Evolutionary conservation across 106 monocot genomes (phyloP), one percentile per base, ranked within the genome.

Genomic region (Dactylorhiza incarnata): DNA sequence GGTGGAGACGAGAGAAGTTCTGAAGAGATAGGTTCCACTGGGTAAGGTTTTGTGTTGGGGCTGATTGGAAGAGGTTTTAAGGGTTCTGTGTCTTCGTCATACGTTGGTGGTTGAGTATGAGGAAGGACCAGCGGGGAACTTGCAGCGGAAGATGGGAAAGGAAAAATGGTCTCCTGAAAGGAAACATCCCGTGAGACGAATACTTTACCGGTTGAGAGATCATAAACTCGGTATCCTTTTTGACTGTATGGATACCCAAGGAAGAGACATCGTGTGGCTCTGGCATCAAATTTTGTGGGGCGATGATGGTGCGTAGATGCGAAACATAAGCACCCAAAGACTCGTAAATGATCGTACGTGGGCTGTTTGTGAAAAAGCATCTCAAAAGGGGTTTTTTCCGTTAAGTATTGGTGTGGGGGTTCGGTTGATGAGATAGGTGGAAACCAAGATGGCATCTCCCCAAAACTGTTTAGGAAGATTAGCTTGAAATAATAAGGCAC

Each of bases 251-350:
- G 63, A 22, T 65, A 65, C 1, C 63, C 63, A 15, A 65, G 63
- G 63, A 65, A 65, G 24, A 65, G 13, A 65, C 63, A 65, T 29
- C 29, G 29, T 29, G 63, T n/a, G 7, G 63, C 63, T 15, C n/a
- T 16, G 7, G 5, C 20, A 65, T 65, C 63, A 65, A 65, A 65
- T 23, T 65, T 65, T 10, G 1, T n/a, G 20, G 63, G 63, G 7
- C 1, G 17, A 7, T 10, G 9, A 15, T 16, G n/a, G 24, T 65
- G 63, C 2, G 63, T 65, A 0, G 63, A 65, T 7, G 20, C 3
- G 20, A 65, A 65, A 65, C 63, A 65, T 22, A 65, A 65, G 20
- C 63, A n/a, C n/a, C n/a, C n/a, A n/a, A n/a, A n/a, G n/a, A n/a
- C n/a, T n/a, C n/a, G n/a, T n/a, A n/a, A n/a, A n/a, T n/a, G n/a